Conservation (phyloP, 1,139 yeast species). For the Suhomyces terraborum region DNA sequence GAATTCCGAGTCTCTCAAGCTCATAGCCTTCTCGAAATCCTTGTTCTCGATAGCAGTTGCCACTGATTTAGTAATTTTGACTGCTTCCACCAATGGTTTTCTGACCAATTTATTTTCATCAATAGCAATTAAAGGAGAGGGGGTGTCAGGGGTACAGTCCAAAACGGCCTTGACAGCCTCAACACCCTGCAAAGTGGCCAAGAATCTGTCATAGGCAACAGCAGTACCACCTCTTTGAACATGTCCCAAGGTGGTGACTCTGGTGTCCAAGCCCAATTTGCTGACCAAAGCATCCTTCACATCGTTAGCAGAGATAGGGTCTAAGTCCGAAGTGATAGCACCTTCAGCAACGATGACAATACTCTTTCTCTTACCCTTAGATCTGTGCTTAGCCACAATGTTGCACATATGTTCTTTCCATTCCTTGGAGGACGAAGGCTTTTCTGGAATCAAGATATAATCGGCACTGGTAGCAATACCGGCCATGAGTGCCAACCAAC, state of each 20-base stretch:
- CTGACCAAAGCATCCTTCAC: constrained; percentile 81
- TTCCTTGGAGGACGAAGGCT: constrained; percentile 60
- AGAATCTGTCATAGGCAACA: constrained; percentile 85
- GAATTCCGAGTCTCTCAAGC: constrained; percentile 83
- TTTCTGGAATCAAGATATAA: constrained; percentile 89
- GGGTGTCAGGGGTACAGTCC: constrained; percentile 84
- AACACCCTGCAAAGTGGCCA: constrained; percentile 95
- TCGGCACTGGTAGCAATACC: constrained; percentile 97
- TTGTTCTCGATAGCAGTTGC: constrained; percentile 80
- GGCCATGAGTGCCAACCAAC: constrained; percentile 97
- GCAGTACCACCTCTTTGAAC: constrained; percentile 99
- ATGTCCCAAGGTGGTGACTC: constrained; percentile 94
- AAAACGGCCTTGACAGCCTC: constrained; percentile 95
- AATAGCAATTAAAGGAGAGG: constrained; percentile 93
- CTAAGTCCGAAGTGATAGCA: constrained; percentile 80
- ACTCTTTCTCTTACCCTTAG: constrained; percentile 88
- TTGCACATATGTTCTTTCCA: constrained; percentile 78
- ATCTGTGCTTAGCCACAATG: constrained; percentile 72
- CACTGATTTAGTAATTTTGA: constrained; percentile 77
- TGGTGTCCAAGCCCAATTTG: constrained; percentile 79
- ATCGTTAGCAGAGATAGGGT: constrained; percentile 76
- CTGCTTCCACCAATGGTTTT: constrained; percentile 86
- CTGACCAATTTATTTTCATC: constrained; percentile 85
- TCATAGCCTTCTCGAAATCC: constrained; percentile 85
- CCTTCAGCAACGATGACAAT: constrained; percentile 98